A percentile compares a stretch with the other conserved stretches of the same genome.
phyloP scores from a whole-genome alignment of 1,284 basidiomycete genomes.

The Trichosporon sp. region DNA sequence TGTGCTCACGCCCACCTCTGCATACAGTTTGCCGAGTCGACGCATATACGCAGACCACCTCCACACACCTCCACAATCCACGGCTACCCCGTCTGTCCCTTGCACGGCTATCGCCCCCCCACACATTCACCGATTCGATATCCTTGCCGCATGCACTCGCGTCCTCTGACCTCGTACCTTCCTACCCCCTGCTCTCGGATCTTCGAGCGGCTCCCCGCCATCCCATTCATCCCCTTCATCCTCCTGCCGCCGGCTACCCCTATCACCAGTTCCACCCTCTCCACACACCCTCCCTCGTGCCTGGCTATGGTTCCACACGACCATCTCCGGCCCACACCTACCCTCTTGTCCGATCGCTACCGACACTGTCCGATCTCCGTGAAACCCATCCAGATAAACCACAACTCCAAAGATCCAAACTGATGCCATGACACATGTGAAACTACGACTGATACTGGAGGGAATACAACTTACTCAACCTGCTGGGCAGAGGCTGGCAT shows the following conservation, averaged over 20 bases:
- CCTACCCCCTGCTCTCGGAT: background rate
- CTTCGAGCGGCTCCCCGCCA: background rate
- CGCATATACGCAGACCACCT: background rate
- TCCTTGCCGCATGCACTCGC: no score
- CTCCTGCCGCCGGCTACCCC: background rate
- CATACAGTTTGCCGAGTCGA: background rate
- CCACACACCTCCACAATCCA: conserved; percentile 4
- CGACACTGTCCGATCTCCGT: background rate
- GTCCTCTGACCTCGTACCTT: no score
- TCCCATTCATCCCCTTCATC: background rate
- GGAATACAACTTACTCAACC: background rate
- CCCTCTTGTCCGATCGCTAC: background rate
- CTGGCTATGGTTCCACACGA: background rate
- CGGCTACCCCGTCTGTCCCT: background rate
- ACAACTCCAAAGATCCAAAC: background rate
- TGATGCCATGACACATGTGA: background rate
- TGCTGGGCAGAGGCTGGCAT: background rate
- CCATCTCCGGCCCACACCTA: background rate
- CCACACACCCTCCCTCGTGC: background rate
- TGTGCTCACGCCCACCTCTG: background rate
- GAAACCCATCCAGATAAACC: background rate
- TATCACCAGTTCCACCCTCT: background rate
- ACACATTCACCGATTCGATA: background rate
- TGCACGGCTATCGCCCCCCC: background rate
- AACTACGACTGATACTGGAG: background rate